A percentile compares a stretch with the other conserved stretches of the same genome.
Evolutionary conservation across 2,329 filamentous ascomycete genomes (phyloP).

Genomic region (Sclerotinia borealis): DNA sequence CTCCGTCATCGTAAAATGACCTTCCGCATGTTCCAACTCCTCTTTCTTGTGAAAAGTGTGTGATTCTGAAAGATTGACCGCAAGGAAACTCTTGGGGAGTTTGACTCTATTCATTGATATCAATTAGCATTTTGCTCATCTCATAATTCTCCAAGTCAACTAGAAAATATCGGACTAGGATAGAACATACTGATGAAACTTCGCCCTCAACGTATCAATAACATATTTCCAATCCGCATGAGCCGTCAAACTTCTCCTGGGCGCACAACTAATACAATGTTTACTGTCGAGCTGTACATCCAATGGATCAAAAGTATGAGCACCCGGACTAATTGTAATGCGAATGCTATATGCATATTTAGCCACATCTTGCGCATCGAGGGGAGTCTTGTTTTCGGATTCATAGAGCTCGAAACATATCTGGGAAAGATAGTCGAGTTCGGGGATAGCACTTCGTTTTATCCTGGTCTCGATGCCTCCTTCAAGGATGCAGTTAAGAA

Average conservation of each 20-base stretch:
- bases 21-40: slow-evolving; percentile 6
- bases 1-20: background rate
- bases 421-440: slow-evolving; percentile 94
- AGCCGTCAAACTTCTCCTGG: slow-evolving; percentile 79
- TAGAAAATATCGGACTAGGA: background rate
- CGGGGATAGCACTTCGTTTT: slow-evolving; percentile 86
- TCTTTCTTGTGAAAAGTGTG: slow-evolving; percentile 34
- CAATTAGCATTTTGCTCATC: background rate
- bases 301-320: slow-evolving; percentile 91
- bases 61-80: slow-evolving; percentile 33
- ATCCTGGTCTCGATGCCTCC: slow-evolving; percentile 97
- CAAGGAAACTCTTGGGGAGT: slow-evolving; percentile 34
- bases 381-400: slow-evolving; percentile 59
- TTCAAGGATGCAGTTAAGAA: slow-evolving; percentile 95
- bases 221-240: slow-evolving; percentile 96
- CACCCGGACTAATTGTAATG: slow-evolving; percentile 91
- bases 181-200: slow-evolving; percentile 77
- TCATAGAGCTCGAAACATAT: slow-evolving; percentile 99
- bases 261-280: slow-evolving; percentile 91
- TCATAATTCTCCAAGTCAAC: background rate
- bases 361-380: slow-evolving; percentile 27
- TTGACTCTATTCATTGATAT: slow-evolving; percentile 26
- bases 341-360: slow-evolving; percentile 88
- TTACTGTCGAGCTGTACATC: slow-evolving; percentile 95
- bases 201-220: slow-evolving; percentile 89